Percentiles rank a stretch among this genome's conserved stretches.
Conservation (phyloP, 768 basidiomycete genomes). For the Termitomyces sp. region DNA sequence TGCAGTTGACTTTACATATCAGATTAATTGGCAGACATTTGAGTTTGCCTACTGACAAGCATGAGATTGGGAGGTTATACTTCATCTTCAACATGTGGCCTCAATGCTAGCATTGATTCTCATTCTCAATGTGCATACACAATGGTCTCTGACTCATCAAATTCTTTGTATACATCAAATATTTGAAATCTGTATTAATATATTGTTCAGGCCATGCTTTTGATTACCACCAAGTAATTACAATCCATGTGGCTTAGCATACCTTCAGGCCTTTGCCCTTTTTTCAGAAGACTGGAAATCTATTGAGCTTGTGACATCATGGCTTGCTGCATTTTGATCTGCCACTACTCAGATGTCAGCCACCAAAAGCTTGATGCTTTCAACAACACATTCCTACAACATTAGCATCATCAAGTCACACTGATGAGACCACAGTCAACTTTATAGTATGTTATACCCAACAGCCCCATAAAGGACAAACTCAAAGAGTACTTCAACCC, state of each 20-base stretch:
- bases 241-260: constrained; percentile 13
- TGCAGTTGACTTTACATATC: no score
- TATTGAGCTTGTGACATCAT: constrained; percentile 12
- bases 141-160: no score
- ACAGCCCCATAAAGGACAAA: constrained; percentile 10
- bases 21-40: no score
- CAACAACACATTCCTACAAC: constrained; percentile 9
- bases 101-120: no score
- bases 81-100: no score
- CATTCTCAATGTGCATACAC: no score
- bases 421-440: not conserved
- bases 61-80: no score
- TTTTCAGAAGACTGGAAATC: constrained; percentile 17
- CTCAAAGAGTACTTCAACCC: constrained; percentile 22
- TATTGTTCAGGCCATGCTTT: constrained; percentile 11
- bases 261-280: constrained; percentile 15
- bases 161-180: no score
- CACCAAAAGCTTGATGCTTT: constrained; percentile 28
- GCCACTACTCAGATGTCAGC: constrained; percentile 30
- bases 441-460: not conserved
- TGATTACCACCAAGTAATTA: constrained; percentile 8
- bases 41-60: no score
- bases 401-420: constrained; percentile 18
- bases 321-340: constrained; percentile 17
- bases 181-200: no score